Evolutionary conservation across 257 asterid genomes (phyloP).

Genomic region (Nicotiana benthamiana): DNA sequence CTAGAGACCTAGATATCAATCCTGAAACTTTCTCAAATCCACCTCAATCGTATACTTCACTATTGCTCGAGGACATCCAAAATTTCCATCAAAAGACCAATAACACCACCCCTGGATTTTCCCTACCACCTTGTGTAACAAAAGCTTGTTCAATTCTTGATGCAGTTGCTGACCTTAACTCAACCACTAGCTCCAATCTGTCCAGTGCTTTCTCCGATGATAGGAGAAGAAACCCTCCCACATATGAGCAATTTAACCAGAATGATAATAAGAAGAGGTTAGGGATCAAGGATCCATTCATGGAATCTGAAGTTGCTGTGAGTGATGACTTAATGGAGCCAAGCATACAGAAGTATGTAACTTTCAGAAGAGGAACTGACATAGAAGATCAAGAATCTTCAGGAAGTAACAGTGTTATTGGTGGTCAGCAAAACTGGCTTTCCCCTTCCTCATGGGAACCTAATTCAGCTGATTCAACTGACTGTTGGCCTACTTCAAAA

Average conservation of each 20-base stretch:
- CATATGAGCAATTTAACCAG: constrained; percentile 21
- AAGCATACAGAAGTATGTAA: constrained; percentile 77
- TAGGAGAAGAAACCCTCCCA: constrained; percentile 24
- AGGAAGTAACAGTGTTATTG: constrained; percentile 63
- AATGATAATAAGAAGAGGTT: constrained; percentile 28
- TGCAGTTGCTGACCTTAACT: constrained; percentile 96
- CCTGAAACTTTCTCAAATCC: constrained; percentile 54
- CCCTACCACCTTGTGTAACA: constrained; percentile 73
- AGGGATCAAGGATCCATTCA: constrained; percentile 32
- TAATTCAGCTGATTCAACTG: constrained; percentile 61
- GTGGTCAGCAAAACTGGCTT: constrained; percentile 49
- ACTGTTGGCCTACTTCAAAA: constrained; percentile 48
- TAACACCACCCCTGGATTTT: constrained; percentile 23
- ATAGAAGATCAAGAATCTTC: constrained; percentile 76
- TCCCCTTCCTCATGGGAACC: constrained; percentile 74
- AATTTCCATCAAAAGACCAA: constrained; percentile 82
- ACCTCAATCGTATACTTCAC: constrained; percentile 58
- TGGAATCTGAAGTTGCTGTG: constrained; percentile 66
- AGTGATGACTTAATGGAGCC: constrained; percentile 72
- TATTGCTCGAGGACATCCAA: constrained; percentile 85
- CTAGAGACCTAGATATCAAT: constrained; percentile 63
- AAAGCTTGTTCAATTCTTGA: constrained; percentile 91
- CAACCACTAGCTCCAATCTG: constrained; percentile 45
- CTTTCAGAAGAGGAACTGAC: constrained; percentile 67
- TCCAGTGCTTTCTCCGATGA: constrained; percentile 32